These are phyloP conservation scores for Cavenderia fasciculata DNA, from an alignment of 78 protist genomes.

Conservation along the genomic window DNA sequence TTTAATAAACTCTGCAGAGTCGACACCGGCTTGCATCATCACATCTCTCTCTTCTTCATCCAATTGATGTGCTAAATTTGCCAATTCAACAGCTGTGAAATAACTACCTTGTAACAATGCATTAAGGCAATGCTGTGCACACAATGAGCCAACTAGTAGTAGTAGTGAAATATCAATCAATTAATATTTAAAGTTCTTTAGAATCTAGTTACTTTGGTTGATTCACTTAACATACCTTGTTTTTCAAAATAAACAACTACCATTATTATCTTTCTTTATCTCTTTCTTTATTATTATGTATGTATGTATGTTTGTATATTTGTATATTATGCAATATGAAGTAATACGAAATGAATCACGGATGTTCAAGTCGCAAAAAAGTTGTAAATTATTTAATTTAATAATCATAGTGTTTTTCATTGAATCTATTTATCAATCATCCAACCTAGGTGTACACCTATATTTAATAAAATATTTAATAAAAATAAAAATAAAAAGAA, in stretches of 20 bases:
- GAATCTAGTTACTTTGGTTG: not conserved
- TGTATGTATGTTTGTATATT: not conserved
- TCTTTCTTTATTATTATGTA: too few relatives aligned
- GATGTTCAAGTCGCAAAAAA: too few relatives aligned
- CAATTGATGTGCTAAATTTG: constrained; percentile 64
- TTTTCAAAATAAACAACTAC: constrained; percentile 24
- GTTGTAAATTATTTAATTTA: too few relatives aligned
- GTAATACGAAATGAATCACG: too few relatives aligned
- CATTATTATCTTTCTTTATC: too few relatives aligned
- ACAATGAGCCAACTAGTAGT: constrained; percentile 79
- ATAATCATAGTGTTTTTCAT: too few relatives aligned
- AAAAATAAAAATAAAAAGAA: too few relatives aligned
- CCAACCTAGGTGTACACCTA: too few relatives aligned
- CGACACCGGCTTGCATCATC: constrained; percentile 71
- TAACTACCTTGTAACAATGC: constrained; percentile 61
- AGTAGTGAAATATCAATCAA: too few relatives aligned
- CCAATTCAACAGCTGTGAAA: constrained; percentile 65
- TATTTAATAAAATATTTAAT: too few relatives aligned
- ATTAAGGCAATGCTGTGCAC: constrained; percentile 81
- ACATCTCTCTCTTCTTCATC: constrained; percentile 59
- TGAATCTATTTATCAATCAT: too few relatives aligned
- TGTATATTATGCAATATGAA: too few relatives aligned
- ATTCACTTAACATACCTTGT: not conserved
- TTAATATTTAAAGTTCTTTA: not conserved
- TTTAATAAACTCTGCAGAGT: constrained; percentile 33